These are phyloP conservation scores for Phytophthora colocasiae DNA, from an alignment of 352 stramenopile species.

Conservation along the genomic window DNA sequence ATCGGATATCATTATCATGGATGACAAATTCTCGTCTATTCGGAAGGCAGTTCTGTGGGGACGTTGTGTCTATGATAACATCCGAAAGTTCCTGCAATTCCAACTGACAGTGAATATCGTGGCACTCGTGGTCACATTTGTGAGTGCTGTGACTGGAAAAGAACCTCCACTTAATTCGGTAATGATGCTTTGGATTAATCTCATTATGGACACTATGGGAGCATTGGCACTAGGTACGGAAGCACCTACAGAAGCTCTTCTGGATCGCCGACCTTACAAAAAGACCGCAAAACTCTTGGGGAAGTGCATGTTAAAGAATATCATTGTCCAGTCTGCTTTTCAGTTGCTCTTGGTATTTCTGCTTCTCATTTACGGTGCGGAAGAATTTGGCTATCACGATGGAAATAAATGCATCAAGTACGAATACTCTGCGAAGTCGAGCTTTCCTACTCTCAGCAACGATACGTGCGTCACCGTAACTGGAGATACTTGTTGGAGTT, in stretches of 20 bases:
- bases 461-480: slow-evolving; percentile 58
- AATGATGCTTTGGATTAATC: slow-evolving; percentile 91
- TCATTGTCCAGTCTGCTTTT: slow-evolving; percentile 69
- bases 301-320: slow-evolving; percentile 80
- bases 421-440: slow-evolving; percentile 58
- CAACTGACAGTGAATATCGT: slow-evolving; percentile 89
- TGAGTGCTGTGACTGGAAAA: slow-evolving; percentile 84
- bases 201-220: slow-evolving; percentile 90
- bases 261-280: slow-evolving; percentile 78
- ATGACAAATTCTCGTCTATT: slow-evolving; percentile 89
- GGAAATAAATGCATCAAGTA: slow-evolving; percentile 60
- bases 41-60: slow-evolving; percentile 81
- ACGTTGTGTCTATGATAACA: slow-evolving; percentile 86
- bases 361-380: slow-evolving; percentile 60
- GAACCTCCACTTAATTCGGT: slow-evolving; percentile 85
- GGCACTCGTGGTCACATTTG: slow-evolving; percentile 77
- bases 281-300: slow-evolving; percentile 67
- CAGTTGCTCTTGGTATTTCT: slow-evolving; percentile 91
- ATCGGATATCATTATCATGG: slow-evolving; percentile 90
- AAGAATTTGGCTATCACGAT: slow-evolving; percentile 65
- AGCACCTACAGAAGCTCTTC: slow-evolving; percentile 62
- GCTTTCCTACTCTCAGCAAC: slow-evolving; percentile 44
- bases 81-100: slow-evolving; percentile 88
- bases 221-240: slow-evolving; percentile 78
- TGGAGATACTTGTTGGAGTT: slow-evolving; percentile 52